Evolutionary conservation across 371 early-diverging fungal species (phyloP), one percentile per base, ranked within the genome.

Genomic region (Quaeritorhiza haematococci): DNA sequence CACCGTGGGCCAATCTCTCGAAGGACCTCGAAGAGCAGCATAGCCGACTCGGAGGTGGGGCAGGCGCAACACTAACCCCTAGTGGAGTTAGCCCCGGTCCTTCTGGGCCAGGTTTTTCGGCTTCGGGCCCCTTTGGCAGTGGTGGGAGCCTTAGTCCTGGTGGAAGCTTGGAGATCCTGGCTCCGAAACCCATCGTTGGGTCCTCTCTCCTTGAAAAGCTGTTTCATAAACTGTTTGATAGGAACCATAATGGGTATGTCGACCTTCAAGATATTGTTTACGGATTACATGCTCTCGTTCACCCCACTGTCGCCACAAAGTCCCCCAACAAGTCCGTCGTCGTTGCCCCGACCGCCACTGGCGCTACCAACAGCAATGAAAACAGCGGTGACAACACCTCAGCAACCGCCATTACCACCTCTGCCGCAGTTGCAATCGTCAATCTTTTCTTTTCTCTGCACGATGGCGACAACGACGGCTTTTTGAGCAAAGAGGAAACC

Each of bases 381-480:
- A 84, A 90, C 70, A 76, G 80, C 2, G 51, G 24, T 7, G 13
- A 19, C 10, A 38, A 38, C 10, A 38, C 19, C 19, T 47, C 19
- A 21, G 10, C 21, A 13, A 13, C 33, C 10, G 21, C 21, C n/a
- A n/a, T n/a, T n/a, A n/a, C n/a, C n/a, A n/a, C n/a, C n/a, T n/a
- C n/a, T n/a, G n/a, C n/a, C n/a, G n/a, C 33, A 17, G 13, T 47
- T 21, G 48, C 48, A 19, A 19, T 1, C 83, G 88, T 94, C 66
- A 80, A 87, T 33, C 64, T 89, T 24, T 91, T 96, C 58, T 95
- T 93, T 62, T 75, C 84, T 10, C 67, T 93, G 55, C 93, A 93
- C 59, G 93, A 94, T 60, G 32, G n/a, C 33, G 84, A 91, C 63
- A 68, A 78, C 49, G 86, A 91, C 58, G 86, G 84, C 1, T 72